Percentiles rank a stretch among this genome's conserved stretches.
These are phyloP conservation scores for Phytopythium sindhum DNA, from an alignment of 352 stramenopile genomes.

Conservation along the genomic window DNA sequence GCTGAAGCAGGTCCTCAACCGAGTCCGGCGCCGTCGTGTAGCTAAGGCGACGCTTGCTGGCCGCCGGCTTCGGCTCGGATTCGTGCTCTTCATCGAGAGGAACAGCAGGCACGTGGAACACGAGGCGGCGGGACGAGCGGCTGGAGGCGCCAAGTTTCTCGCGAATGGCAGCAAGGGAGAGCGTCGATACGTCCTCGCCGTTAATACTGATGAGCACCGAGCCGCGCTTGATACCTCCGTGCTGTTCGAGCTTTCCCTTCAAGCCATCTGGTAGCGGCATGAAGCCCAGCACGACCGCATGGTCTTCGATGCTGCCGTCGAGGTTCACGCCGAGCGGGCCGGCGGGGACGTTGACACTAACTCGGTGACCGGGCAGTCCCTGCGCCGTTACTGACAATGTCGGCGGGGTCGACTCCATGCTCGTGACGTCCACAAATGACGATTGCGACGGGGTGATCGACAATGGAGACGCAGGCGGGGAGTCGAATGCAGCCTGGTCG, in stretches of 20 bases:
- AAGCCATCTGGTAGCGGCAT: constrained; percentile 51
- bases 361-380: constrained; percentile 12
- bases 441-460: not conserved
- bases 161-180: constrained; percentile 33
- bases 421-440: constrained; percentile 21
- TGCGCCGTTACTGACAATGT: constrained; percentile 6
- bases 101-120: constrained; percentile 40
- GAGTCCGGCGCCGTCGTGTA: constrained; percentile 17
- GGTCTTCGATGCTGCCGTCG: constrained; percentile 38
- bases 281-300: constrained; percentile 66
- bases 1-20: constrained; percentile 47
- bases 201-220: constrained; percentile 68
- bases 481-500: not conserved
- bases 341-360: constrained; percentile 41
- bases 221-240: constrained; percentile 48
- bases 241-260: constrained; percentile 42
- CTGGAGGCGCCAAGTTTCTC: constrained; percentile 39
- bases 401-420: constrained; percentile 14
- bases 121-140: constrained; percentile 31
- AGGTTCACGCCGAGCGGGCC: constrained; percentile 69
- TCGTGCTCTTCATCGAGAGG: constrained; percentile 5
- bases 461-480: not conserved
- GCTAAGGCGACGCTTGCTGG: constrained; percentile 14
- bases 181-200: constrained; percentile 51
- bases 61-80: constrained; percentile 1